Conservation (phyloP, 768 basidiomycete species). For the Cantharellus anzutake region DNA sequence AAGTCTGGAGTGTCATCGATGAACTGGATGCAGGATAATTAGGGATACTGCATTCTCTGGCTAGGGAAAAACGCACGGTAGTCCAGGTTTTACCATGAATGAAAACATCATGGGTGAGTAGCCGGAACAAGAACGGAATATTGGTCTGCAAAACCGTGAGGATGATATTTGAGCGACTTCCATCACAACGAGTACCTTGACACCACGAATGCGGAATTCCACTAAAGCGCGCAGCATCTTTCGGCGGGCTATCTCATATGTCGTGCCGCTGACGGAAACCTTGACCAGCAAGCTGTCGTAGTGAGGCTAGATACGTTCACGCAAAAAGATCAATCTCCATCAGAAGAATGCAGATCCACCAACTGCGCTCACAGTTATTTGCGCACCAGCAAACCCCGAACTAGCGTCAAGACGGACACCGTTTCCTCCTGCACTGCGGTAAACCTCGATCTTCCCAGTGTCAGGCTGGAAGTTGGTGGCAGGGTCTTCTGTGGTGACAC, state of each 20-base stretch:
- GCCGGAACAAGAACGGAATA: slow-evolving; percentile 97
- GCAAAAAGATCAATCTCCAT: neutral
- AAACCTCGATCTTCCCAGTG: slow-evolving; percentile 98
- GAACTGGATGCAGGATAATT: slow-evolving; percentile 34
- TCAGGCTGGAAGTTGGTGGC: slow-evolving; percentile 90
- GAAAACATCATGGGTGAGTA: slow-evolving; percentile 91
- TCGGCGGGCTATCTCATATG: slow-evolving; percentile 93
- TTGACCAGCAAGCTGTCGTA: slow-evolving; percentile 97
- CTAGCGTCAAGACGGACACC: slow-evolving; percentile 93
- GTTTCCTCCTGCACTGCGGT: slow-evolving; percentile 95
- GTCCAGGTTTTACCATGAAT: slow-evolving; percentile 98
- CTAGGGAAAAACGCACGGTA: slow-evolving; percentile 27
- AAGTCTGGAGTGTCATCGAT: slow-evolving; percentile 99
- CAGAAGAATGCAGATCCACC: slow-evolving; percentile 2
- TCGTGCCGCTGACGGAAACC: slow-evolving; percentile 87
- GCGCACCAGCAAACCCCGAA: slow-evolving; percentile 96
- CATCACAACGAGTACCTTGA: slow-evolving; percentile 40
- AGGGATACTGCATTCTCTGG: neutral
- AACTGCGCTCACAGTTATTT: slow-evolving; percentile 61
- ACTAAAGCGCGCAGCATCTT: slow-evolving; percentile 99
- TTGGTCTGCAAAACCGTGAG: slow-evolving; percentile 46
- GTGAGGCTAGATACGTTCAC: slow-evolving; percentile 44
- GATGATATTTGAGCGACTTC: neutral
- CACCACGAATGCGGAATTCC: slow-evolving; percentile 97
- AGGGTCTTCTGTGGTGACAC: slow-evolving; percentile 95